Base-by-base conservation (phyloP, 345 rosid species). In the Isatis tinctoria region DNA sequence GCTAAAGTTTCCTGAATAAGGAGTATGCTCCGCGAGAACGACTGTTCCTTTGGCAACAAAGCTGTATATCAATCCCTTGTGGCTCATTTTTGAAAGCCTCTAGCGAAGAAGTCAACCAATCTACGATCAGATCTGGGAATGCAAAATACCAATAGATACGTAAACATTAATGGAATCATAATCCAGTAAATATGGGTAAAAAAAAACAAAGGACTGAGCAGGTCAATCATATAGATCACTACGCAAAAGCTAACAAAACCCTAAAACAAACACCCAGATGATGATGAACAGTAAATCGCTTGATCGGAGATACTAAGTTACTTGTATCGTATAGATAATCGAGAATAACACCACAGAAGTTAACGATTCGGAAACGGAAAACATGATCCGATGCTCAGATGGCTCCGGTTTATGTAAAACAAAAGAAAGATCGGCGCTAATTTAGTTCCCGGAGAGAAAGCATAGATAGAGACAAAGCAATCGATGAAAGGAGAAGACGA, bases 31-130 rank as follows among this genome's bases (percentile, higher is more conserved):
- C 0, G 99, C 99, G 65, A 95, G 45, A 68, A 95, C 98, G 39
- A 96, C 90, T 5, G 87, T 92, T 64, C 99, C 99, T 76, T 89
- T 96, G 0, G 98, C 92, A 70, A 90, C 98, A 73, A 96, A 96
- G 85, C 98, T 89, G 74, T 96, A 96, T 65, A 96, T 96, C 86
- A 96, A 85, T 35, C 99, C 98, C 78, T 84, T 88, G 76, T 82
- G 96, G 83, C 70, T 90, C 98, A 95, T 95, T 74, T 53, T 77
- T 27, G 16, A 72, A 48, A 52, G 45, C 76, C 58, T 69, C 58
- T 24, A 3, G 8, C 53, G 70, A 35, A 77, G 67, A 76, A 65
- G 69, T 72, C 82, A 81, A 74, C 44, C 64, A 45, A 41, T 41
- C 20, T 9, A 18, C 61, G 65, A 47, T 45, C 76, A 68, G 81